Base-by-base conservation (phyloP, 305 asterid genomes). In the Coffea humblotiana region DNA sequence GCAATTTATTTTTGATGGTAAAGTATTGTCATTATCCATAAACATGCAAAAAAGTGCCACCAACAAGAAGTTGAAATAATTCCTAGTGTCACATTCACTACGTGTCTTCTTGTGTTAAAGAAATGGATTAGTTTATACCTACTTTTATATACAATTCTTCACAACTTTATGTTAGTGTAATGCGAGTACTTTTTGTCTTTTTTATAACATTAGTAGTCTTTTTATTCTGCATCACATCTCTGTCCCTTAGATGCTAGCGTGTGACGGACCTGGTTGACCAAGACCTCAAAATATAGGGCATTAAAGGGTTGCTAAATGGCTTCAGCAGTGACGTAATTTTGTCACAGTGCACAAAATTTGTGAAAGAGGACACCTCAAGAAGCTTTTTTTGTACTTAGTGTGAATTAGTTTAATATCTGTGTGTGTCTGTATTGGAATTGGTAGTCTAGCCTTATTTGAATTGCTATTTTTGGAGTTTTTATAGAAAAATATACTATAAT, bases 181-280 rank as follows among this genome's bases (percentile, higher is more conserved):
- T 67, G 16, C 10, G 16, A 67, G 6, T 5, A 12, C 48, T 67
- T 32, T 67, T 35, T 67, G 45, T 32, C 45, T 67, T 67, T 15
- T 1, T 4, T 56, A 0, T 4, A 21, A 65, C 29, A 25, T 14
- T 29, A 25, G 27, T 27, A 37, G 18, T 27, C 72, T 18, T 27
- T 76, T 72, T 75, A 80, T 66, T 77, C 13, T 64, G 54, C 56
- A 60, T 75, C 73, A 79, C 79, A 78, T 81, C 75, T 79, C 9
- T 83, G 79, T 86, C 65, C 19, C 76, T 74, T 75, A 45, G 18
- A 15, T 14, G 0, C 87, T 69, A 45, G 52, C 79, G 37, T 12
- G 78, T 77, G 71, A 64, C 65, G 32, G 29, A 29, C 29, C 29
- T 29, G 74, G 81, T 80, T 63, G 65, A 77, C 74, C 49, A 76